A percentile compares a stretch with the other conserved stretches of the same genome.
These are phyloP conservation scores for Aspergillus pseudoglaucus DNA, from an alignment of 2,329 filamentous ascomycete species.

Conservation along the genomic window DNA sequence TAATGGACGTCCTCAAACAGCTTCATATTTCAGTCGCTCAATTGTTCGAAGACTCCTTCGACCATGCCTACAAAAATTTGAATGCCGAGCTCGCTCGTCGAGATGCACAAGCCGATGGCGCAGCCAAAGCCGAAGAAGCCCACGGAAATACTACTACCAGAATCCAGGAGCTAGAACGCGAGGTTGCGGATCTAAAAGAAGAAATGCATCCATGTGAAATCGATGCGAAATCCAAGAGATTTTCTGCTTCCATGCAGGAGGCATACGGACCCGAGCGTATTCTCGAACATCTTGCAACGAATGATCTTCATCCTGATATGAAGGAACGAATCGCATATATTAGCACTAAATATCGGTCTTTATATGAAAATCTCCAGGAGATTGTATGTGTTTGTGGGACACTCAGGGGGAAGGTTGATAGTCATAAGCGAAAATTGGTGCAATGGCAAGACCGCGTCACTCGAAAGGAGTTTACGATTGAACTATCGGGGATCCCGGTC, in stretches of 20 bases:
- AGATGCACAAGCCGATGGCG: constrained; percentile 19
- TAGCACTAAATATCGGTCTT: constrained; percentile 23
- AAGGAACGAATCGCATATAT: constrained; percentile 14
- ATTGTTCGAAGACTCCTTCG: constrained; percentile 21
- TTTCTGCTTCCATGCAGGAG: constrained; percentile 15
- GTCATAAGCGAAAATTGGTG: constrained; percentile 27
- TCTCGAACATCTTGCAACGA: constrained; percentile 3
- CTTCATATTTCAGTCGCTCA: constrained; percentile 24
- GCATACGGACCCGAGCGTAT: constrained; percentile 23
- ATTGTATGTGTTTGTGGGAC: constrained; percentile 20
- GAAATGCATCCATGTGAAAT: constrained; percentile 14
- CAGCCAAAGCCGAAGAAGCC: constrained; percentile 12
- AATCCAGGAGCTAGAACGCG: constrained; percentile 15
- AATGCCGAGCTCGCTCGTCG: constrained; percentile 15
- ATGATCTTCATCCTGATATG: constrained; percentile 3
- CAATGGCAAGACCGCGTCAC: constrained; percentile 24
- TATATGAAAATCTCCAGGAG: constrained; percentile 25
- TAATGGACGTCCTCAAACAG: constrained; percentile 27
- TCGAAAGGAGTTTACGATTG: constrained; percentile 23
- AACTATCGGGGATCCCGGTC: constrained; percentile 19
- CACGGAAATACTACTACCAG: constrained; percentile 10
- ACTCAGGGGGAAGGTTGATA: constrained; percentile 25
- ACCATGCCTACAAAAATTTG: constrained; percentile 21
- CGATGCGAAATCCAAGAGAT: constrained; percentile 9
- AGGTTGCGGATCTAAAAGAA: constrained; percentile 15